Evolutionary conservation across 208 protist species (phyloP).

Genomic region (Leishmania tropica): DNA sequence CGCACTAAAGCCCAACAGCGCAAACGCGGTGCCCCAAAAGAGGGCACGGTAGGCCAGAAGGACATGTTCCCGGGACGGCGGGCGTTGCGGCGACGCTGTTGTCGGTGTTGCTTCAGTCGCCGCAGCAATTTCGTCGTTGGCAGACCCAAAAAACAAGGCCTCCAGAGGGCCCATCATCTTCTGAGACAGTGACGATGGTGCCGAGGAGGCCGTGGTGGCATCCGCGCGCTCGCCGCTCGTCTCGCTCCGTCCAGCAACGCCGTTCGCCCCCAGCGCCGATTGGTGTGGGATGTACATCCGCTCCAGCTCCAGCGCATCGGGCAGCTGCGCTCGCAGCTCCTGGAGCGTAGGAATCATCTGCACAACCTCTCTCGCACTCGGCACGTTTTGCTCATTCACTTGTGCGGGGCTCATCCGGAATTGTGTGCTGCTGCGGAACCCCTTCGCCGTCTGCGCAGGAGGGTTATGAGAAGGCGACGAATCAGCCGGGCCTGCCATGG

Average conservation of each 20-base stretch:
- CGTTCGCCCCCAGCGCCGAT: neutral
- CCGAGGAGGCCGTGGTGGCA: neutral
- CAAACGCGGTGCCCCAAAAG: slow-evolving; percentile 71
- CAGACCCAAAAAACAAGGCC: slow-evolving; percentile 35
- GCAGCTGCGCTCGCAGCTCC: slow-evolving; percentile 61
- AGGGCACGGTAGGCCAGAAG: slow-evolving; percentile 75
- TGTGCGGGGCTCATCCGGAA: slow-evolving; percentile 53
- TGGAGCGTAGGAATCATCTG: slow-evolving; percentile 53
- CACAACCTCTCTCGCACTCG: slow-evolving; percentile 54
- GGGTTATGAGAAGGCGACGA: neutral
- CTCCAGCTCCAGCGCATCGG: slow-evolving; percentile 61
- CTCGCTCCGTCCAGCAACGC: neutral
- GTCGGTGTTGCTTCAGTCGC: neutral
- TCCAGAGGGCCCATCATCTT: slow-evolving; percentile 48
- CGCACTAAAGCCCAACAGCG: slow-evolving; percentile 45
- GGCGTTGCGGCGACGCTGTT: neutral
- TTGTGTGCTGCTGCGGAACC: slow-evolving; percentile 38
- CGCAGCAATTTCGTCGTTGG: slow-evolving; percentile 23
- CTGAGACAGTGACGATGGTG: slow-evolving; percentile 20
- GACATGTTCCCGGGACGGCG: slow-evolving; percentile 41
- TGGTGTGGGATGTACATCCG: slow-evolving; percentile 36
- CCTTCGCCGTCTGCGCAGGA: neutral
- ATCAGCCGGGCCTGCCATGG: neutral
- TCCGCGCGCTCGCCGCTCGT: neutral
- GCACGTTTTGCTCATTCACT: slow-evolving; percentile 72